phyloP scores from a whole-genome alignment of 345 rosid species.

The Cardamine resedifolia region DNA sequence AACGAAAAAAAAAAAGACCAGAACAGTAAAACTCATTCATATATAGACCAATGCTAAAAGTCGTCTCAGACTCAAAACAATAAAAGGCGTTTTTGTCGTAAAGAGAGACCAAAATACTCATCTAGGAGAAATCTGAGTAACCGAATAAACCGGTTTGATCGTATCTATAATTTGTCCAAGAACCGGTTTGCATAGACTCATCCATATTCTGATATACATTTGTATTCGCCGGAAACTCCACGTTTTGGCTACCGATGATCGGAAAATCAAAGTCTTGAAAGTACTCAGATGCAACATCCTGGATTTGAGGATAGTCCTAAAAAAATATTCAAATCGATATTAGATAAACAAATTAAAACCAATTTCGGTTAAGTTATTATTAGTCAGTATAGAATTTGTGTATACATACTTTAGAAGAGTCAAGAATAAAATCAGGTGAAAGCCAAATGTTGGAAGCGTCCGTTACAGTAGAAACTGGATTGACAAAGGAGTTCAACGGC shows the following conservation, averaged over 20 bases:
- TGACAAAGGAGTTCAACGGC: conserved; percentile 17
- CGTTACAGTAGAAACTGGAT: conserved; percentile 35
- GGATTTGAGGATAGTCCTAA: conserved; percentile 63
- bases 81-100: conserved; percentile 35
- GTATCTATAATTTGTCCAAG: conserved; percentile 48
- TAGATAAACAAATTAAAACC: neutral
- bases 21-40: neutral
- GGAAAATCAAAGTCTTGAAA: conserved; percentile 46
- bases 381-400: neutral
- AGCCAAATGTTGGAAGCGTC: conserved; percentile 55
- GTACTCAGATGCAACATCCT: conserved; percentile 40
- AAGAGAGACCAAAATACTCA: conserved; percentile 4
- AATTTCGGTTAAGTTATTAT: neutral
- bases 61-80: conserved; percentile 20
- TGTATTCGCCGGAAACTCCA: conserved; percentile 44
- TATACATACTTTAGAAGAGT: conserved; percentile 73
- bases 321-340: neutral
- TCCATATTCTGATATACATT: conserved; percentile 52
- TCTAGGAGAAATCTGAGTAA: conserved; percentile 16
- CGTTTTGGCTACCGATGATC: conserved; percentile 16
- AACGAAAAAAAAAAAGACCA: neutral
- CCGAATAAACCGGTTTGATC: conserved; percentile 37
- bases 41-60: conserved; percentile 4
- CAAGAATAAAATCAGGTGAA: conserved; percentile 75
- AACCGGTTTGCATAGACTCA: conserved; percentile 39